phyloP scores from a whole-genome alignment of 352 stramenopile genomes.

The Globisporangium polare region DNA sequence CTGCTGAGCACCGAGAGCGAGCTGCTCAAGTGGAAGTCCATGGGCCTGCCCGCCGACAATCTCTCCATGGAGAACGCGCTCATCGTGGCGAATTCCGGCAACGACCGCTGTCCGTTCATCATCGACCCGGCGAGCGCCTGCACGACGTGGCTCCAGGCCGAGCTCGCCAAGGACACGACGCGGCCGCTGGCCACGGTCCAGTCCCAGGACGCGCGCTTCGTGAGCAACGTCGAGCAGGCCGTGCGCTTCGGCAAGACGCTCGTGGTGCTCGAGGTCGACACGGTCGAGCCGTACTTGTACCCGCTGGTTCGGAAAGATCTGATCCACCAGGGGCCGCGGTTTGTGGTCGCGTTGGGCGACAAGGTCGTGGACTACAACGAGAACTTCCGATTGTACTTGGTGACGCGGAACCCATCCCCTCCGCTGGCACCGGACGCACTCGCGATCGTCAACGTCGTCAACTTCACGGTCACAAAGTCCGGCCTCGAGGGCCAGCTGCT shows the following conservation, averaged over 20 bases:
- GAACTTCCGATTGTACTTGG: constrained; percentile 91
- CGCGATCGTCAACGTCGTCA: constrained; percentile 91
- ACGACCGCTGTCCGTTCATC: constrained; percentile 90
- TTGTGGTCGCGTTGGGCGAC: constrained; percentile 88
- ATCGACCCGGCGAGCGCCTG: constrained; percentile 91
- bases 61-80: constrained; percentile 94
- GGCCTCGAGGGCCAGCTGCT: constrained; percentile 93
- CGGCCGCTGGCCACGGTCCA: constrained; percentile 87
- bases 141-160: constrained; percentile 86
- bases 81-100: constrained; percentile 77
- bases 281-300: constrained; percentile 92
- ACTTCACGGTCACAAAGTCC: constrained; percentile 94
- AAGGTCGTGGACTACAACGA: constrained; percentile 95
- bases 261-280: constrained; percentile 90
- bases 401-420: constrained; percentile 89
- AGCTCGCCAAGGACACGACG: constrained; percentile 82
- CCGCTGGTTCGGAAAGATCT: constrained; percentile 90
- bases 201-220: constrained; percentile 84
- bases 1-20: constrained; percentile 91
- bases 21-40: constrained; percentile 91
- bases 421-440: constrained; percentile 84
- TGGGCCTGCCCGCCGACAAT: constrained; percentile 90
- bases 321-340: constrained; percentile 88
- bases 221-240: constrained; percentile 91
- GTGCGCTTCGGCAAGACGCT: constrained; percentile 96